Evolutionary conservation across 2,329 filamentous ascomycete genomes (phyloP), one percentile per base, ranked within the genome.

Genomic region (Neonectria sp.): DNA sequence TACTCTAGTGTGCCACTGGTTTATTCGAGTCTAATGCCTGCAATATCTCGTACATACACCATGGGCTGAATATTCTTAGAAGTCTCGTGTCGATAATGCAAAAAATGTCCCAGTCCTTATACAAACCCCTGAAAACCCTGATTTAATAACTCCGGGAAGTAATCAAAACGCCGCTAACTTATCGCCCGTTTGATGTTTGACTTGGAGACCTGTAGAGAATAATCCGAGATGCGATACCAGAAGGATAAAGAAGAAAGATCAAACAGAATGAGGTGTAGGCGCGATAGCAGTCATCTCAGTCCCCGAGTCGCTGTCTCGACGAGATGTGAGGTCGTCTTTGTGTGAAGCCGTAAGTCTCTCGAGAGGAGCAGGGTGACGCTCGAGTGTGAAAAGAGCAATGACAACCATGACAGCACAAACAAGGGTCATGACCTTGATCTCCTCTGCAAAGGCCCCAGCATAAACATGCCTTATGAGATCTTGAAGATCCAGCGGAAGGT

Each of bases 371-470:
- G 85, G 86, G 5, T 78, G 74, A 40, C 76, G 78, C 71, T 88
- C 83, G 60, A 85, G 79, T 1, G 83, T 82, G 59, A 85, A 82
- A 3, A 84, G 66, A 29, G 85, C 85, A 11, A 81, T 76, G 29
- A 84, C 63, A 7, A 86, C 76, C 74, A 86, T 86, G 51, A 78
- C 77, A 5, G 79, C 81, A 35, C 83, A 82, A 17, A 85, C 72
- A 29, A 82, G 79, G 52, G 84, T 80, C 81, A 87, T 84, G 53
- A 87, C 76, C 60, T 81, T 82, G 43, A 85, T 81, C 66, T 87
- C 82, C 31, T 81, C 79, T 1, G 79, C 79, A 71, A 87, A 88
- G 2, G 85, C 84, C 2, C 71, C 75, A 0, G 84, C 81, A 62
- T 87, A 87, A 8, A 84, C 81, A 15, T 77, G 72, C 58, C 79